Percentiles rank a stretch among this genome's conserved stretches.
Conservation (phyloP, 2,329 filamentous ascomycete genomes). For the Aspergillus brasiliensis region DNA sequence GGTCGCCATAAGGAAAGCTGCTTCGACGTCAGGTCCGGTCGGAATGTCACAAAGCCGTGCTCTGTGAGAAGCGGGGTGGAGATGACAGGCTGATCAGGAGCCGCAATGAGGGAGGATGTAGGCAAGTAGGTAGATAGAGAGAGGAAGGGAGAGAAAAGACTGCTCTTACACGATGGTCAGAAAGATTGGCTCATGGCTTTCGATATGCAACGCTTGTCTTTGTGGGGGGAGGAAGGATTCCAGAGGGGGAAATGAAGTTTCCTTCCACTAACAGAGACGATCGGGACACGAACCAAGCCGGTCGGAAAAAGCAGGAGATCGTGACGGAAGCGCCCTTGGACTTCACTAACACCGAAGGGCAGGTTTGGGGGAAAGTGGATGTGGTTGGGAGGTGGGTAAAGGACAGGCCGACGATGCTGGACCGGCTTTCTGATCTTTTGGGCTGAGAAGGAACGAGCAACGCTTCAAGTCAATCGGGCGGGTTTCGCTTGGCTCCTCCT, state of each 20-base stretch:
- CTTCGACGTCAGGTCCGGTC: slow-evolving; percentile 24
- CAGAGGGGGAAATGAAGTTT: slow-evolving; percentile 2
- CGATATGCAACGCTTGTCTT: not conserved
- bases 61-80: slow-evolving; percentile 6
- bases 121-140: slow-evolving; percentile 4
- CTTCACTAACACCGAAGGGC: slow-evolving; percentile 5
- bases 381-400: not conserved
- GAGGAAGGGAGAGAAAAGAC: slow-evolving; percentile 6
- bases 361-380: not conserved
- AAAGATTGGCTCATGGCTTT: slow-evolving; percentile 22
- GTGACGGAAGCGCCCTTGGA: slow-evolving; percentile 6
- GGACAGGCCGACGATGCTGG: slow-evolving; percentile 8
- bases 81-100: not conserved
- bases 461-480: slow-evolving; percentile 13
- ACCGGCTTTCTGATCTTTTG: slow-evolving; percentile 15
- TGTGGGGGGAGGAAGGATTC: not conserved
- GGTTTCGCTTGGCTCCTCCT: slow-evolving; percentile 22
- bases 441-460: slow-evolving; percentile 25
- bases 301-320: not conserved
- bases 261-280: slow-evolving; percentile 7
- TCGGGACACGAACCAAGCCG: not conserved
- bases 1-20: slow-evolving; percentile 45
- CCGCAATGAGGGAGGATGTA: not conserved
- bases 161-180: slow-evolving; percentile 29
- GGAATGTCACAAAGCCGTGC: slow-evolving; percentile 7